A percentile compares a stretch with the other conserved stretches of the same genome.
Conservation (phyloP, 257 asterid species). For the Orobanche coerulescens region DNA sequence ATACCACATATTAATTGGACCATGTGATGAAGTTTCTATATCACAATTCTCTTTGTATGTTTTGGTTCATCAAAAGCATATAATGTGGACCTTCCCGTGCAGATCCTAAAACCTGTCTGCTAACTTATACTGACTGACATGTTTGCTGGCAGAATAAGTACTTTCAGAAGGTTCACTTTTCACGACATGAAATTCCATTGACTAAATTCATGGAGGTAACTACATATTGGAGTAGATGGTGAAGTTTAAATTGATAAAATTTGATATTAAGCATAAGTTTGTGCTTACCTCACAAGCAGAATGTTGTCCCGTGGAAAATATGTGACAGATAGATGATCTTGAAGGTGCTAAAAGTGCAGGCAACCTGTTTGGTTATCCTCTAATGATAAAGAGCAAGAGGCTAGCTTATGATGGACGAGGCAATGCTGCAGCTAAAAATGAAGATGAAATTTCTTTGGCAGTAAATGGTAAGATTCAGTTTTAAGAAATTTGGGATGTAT, state of each 20-base stretch:
- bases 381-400: constrained; percentile 91
- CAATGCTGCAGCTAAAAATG: constrained; percentile 77
- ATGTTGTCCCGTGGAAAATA: constrained; percentile 12
- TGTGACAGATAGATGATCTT: constrained; percentile 62
- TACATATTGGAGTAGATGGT: neutral
- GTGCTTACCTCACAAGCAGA: neutral
- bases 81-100: neutral
- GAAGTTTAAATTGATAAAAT: neutral
- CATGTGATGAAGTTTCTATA: neutral
- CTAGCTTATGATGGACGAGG: constrained; percentile 98
- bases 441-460: constrained; percentile 53
- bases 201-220: constrained; percentile 80
- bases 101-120: constrained; percentile 2
- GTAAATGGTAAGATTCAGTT: constrained; percentile 50
- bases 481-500: too few relatives aligned
- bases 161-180: constrained; percentile 92
- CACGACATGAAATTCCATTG: constrained; percentile 66
- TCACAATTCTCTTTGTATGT: neutral
- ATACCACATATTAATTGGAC: neutral
- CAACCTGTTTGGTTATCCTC: constrained; percentile 74
- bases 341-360: constrained; percentile 78
- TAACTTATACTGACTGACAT: constrained; percentile 5
- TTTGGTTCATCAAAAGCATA: neutral
- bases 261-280: neutral
- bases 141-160: constrained; percentile 66